Evolutionary conservation across 805 yeast genomes (phyloP).

Genomic region (Wickerhamiella qilinensis): DNA sequence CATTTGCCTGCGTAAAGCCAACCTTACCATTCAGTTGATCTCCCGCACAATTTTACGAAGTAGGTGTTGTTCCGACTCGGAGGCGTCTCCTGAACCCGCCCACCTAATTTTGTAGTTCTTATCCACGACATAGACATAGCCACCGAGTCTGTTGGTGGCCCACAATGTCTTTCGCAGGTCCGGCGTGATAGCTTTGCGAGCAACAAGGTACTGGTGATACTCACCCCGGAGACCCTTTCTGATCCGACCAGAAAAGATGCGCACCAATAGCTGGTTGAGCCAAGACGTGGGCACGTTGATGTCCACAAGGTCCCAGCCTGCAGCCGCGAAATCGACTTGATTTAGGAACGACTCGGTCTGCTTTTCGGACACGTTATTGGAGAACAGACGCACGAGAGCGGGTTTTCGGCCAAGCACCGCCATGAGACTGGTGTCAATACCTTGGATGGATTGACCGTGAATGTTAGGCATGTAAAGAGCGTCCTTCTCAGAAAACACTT

Average conservation of each 20-base stretch:
- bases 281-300: constrained; percentile 59
- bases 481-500: constrained; percentile 56
- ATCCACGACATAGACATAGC: constrained; percentile 71
- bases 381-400: constrained; percentile 47
- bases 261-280: constrained; percentile 49
- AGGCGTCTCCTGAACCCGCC: constrained; percentile 78
- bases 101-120: constrained; percentile 61
- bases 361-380: constrained; percentile 55
- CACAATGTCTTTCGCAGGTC: constrained; percentile 41
- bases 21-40: constrained; percentile 8
- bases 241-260: constrained; percentile 32
- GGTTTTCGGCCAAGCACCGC: constrained; percentile 34
- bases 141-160: constrained; percentile 64
- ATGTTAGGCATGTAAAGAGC: constrained; percentile 75
- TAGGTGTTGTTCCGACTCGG: constrained; percentile 45
- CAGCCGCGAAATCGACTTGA: constrained; percentile 25
- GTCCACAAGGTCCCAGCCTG: constrained; percentile 53
- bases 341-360: constrained; percentile 48
- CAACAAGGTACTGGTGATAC: constrained; percentile 44
- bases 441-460: constrained; percentile 34
- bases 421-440: constrained; percentile 20
- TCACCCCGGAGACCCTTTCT: constrained; percentile 33
- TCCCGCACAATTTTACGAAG: constrained; percentile 39
- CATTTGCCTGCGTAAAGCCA: no score
- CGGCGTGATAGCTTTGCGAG: constrained; percentile 41